Conservation (phyloP, 306 rosid species). For the Ceratonia siliqua region DNA sequence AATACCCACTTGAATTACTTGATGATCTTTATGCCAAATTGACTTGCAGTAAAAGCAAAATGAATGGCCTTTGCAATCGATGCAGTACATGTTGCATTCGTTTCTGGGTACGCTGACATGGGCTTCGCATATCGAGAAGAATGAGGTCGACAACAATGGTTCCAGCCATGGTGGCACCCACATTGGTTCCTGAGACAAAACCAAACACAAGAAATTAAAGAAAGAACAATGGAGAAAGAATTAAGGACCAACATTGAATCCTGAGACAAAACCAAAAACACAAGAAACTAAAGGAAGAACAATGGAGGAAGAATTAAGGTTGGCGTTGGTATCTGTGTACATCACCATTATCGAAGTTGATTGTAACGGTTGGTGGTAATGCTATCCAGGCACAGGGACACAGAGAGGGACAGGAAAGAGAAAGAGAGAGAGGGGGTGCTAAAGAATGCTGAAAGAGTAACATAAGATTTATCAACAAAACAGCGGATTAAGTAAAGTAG, state of each 20-base stretch:
- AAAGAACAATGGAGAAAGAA: neutral
- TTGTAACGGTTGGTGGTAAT: conserved; percentile 24
- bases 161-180: conserved; percentile 65
- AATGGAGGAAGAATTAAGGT: neutral
- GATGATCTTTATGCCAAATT: conserved; percentile 63
- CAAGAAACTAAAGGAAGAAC: no score
- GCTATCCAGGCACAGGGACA: conserved; percentile 1
- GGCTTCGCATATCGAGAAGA: conserved; percentile 49
- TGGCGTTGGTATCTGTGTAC: neutral
- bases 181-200: conserved; percentile 44
- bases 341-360: conserved; percentile 37
- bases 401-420: neutral
- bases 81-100: conserved; percentile 78
- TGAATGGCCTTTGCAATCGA: conserved; percentile 47
- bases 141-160: conserved; percentile 45
- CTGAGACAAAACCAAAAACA: no score
- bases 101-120: conserved; percentile 49
- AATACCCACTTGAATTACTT: conserved; percentile 58
- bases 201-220: neutral
- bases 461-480: conserved; percentile 43
- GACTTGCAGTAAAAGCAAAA: conserved; percentile 66
- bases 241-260: no score
- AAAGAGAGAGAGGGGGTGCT: neutral
- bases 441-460: conserved; percentile 32
- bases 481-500: conserved; percentile 29